Conservation (phyloP, 176 grass and related monocot species). For the Panicum miliaceum region DNA sequence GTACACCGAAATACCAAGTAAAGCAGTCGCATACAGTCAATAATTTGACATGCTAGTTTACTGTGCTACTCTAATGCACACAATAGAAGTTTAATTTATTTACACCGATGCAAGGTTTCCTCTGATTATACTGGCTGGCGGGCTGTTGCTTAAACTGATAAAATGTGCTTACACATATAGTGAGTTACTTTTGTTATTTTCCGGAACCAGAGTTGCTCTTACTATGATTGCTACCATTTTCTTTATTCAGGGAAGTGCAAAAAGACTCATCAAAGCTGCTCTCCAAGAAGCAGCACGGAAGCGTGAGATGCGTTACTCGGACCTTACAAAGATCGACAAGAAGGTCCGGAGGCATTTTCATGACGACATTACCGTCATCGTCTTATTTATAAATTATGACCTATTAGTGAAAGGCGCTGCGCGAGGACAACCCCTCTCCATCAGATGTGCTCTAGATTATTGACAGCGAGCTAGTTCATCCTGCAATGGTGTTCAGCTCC, state of each 20-base stretch:
- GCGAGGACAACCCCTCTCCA: slow-evolving; percentile 61
- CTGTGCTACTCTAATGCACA: not conserved
- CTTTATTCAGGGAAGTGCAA: slow-evolving; percentile 82
- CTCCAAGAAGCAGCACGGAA: slow-evolving; percentile 89
- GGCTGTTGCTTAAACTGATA: slow-evolving; percentile 5
- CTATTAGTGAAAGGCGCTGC: slow-evolving; percentile 44
- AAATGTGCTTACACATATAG: not conserved
- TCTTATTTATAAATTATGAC: slow-evolving; percentile 91
- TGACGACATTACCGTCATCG: slow-evolving; percentile 88
- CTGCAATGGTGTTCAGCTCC: slow-evolving; percentile 25
- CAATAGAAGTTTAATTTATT: slow-evolving; percentile 3
- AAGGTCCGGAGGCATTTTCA: slow-evolving; percentile 98
- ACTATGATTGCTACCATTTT: not conserved
- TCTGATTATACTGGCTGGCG: slow-evolving; percentile 10
- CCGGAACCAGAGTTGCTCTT: slow-evolving; percentile 13
- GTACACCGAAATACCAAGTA: not conserved
- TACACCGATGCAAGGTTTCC: not conserved
- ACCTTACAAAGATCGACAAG: slow-evolving; percentile 94
- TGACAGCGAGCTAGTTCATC: slow-evolving; percentile 51
- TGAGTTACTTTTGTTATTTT: not conserved
- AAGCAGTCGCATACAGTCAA: not conserved
- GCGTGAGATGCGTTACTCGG: slow-evolving; percentile 95
- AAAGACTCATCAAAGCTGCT: slow-evolving; percentile 92
- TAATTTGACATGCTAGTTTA: slow-evolving; percentile 25
- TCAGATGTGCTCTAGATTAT: slow-evolving; percentile 82